Conservation (phyloP, 164 flowering plant genomes). For the Annona squamosa region DNA sequence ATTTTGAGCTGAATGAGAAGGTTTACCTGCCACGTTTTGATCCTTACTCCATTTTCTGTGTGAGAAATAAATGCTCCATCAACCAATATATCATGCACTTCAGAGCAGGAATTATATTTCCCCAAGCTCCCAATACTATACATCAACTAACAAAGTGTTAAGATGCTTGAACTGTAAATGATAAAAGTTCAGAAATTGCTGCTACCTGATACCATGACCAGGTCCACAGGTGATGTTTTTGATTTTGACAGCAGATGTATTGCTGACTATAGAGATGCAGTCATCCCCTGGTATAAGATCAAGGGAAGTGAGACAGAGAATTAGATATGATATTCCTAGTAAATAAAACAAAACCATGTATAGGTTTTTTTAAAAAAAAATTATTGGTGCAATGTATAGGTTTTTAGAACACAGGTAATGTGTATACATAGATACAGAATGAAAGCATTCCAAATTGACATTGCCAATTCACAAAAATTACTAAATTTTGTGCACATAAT, state of each 20-base stretch:
- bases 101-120: slow-evolving; percentile 34
- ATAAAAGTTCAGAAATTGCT: background rate
- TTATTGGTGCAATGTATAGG: too few species aligned
- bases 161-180: background rate
- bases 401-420: background rate
- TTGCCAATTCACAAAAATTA: background rate
- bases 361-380: too few species aligned
- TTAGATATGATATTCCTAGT: background rate
- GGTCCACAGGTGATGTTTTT: slow-evolving; percentile 62
- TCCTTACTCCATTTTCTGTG: slow-evolving; percentile 77
- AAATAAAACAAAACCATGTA: background rate
- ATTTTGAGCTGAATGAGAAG: background rate
- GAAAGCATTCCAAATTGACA: background rate
- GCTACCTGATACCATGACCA: slow-evolving; percentile 96
- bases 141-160: background rate
- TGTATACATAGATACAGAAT: background rate
- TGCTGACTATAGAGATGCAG: slow-evolving; percentile 79
- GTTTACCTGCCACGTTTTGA: slow-evolving; percentile 95
- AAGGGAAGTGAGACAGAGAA: slow-evolving; percentile 1
- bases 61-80: slow-evolving; percentile 51
- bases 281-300: slow-evolving; percentile 65
- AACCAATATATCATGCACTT: slow-evolving; percentile 54
- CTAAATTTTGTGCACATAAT: background rate
- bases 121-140: slow-evolving; percentile 91
- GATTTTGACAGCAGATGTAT: slow-evolving; percentile 56